Conservation (phyloP, 768 basidiomycete species). For the Lepiota brunneoincarnata region DNA sequence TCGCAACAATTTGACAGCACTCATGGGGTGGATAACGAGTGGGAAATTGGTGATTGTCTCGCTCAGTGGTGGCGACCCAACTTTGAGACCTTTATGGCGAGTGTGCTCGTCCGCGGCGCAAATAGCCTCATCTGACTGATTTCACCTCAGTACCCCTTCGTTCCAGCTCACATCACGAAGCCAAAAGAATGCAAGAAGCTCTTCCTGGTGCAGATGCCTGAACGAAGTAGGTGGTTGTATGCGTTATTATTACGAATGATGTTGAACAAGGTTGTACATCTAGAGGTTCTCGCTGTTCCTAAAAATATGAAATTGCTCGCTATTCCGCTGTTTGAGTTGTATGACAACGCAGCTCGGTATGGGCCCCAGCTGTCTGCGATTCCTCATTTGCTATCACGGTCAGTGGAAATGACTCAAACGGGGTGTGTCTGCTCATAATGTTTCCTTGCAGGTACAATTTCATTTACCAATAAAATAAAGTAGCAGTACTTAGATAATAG, state of each 20-base stretch:
- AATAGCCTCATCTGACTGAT: background rate
- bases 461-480: conserved; percentile 58
- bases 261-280: background rate
- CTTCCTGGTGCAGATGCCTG: conserved; percentile 94
- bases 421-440: conserved; percentile 44
- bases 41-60: conserved; percentile 96
- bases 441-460: conserved; percentile 79
- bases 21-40: conserved; percentile 82
- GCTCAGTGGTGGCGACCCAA: conserved; percentile 99
- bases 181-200: conserved; percentile 98
- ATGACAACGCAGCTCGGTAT: conserved; percentile 95
- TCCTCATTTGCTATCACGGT: conserved; percentile 77
- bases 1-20: conserved; percentile 71
- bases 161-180: conserved; percentile 94
- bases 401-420: background rate
- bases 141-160: conserved; percentile 75
- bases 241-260: background rate
- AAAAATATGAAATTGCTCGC: conserved; percentile 99
- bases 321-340: conserved; percentile 94
- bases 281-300: conserved; percentile 95
- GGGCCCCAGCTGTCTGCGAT: conserved; percentile 94
- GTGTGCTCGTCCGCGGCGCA: conserved; percentile 24
- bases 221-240: conserved; percentile 64
- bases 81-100: conserved; percentile 97
- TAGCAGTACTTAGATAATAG: background rate